These are phyloP conservation scores for Verbascum thapsus DNA, from an alignment of 257 asterid species.

Conservation along the genomic window DNA sequence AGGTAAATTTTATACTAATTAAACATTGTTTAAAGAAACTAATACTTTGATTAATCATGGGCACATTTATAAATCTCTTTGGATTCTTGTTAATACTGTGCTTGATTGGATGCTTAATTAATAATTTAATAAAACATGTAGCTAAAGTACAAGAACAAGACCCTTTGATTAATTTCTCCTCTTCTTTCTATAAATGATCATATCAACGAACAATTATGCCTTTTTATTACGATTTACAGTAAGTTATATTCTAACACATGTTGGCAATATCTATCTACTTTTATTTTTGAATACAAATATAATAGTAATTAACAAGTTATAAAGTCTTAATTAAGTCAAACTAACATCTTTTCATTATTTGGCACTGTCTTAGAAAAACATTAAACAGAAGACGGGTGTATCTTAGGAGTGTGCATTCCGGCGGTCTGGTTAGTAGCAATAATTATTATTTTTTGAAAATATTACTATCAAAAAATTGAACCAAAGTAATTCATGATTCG, in stretches of 20 bases:
- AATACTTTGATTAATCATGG: conserved; percentile 22
- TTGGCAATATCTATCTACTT: background rate
- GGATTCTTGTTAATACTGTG: conserved; percentile 28
- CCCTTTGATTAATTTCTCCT: background rate
- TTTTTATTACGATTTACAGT: background rate
- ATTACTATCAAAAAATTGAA: no score
- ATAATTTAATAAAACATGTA: conserved; percentile 16
- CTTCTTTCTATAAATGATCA: background rate
- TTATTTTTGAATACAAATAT: no score
- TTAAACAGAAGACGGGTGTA: no score
- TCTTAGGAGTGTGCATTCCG: no score
- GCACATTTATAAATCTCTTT: conserved; percentile 2
- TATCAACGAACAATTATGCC: background rate
- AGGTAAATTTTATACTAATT: conserved; percentile 1
- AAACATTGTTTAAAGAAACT: conserved; percentile 29
- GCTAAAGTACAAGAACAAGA: background rate
- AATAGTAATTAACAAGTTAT: no score
- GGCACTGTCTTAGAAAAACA: no score
- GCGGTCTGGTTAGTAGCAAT: no score
- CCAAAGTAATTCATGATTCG: no score
- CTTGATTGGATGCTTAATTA: conserved; percentile 30
- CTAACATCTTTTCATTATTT: no score
- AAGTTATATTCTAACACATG: background rate
- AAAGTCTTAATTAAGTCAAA: no score
- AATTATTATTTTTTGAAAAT: no score